Conservation (phyloP, 1,284 basidiomycete species). For the Trichosporon faecale region DNA sequence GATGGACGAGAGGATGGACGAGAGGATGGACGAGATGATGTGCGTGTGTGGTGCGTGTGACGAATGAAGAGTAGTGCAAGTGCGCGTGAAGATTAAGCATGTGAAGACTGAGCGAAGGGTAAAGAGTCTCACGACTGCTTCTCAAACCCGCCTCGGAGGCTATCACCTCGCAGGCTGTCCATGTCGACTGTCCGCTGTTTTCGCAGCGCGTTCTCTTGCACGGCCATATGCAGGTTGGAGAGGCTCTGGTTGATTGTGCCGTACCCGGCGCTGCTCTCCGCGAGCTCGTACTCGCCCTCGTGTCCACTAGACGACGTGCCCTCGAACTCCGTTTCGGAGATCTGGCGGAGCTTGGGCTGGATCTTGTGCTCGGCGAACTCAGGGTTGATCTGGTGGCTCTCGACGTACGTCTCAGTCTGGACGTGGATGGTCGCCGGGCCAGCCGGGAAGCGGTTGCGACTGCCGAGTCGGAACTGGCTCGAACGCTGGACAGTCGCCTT, state of each 20-base stretch:
- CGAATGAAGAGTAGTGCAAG: too few species aligned
- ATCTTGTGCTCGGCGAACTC: constrained; percentile 20
- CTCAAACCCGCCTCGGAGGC: neutral
- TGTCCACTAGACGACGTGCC: constrained; percentile 13
- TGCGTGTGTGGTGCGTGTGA: neutral
- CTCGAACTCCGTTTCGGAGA: constrained; percentile 21
- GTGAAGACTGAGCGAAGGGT: neutral
- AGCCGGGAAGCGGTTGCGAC: constrained; percentile 3
- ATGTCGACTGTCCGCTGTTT: neutral
- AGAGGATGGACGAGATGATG: neutral
- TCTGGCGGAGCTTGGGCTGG: constrained; percentile 26
- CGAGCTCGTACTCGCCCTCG: constrained; percentile 10
- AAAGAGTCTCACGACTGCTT: neutral
- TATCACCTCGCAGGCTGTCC: neutral
- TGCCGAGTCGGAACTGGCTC: neutral
- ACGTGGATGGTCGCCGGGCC: constrained; percentile 32
- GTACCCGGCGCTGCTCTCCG: constrained; percentile 2
- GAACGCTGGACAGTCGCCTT: neutral
- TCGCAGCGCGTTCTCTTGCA: neutral
- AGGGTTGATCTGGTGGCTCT: constrained; percentile 26
- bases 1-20: neutral
- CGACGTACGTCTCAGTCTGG: constrained; percentile 35
- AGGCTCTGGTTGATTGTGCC: constrained; percentile 8
- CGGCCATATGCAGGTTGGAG: neutral
- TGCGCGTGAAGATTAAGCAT: neutral